Conservation (phyloP, 2,329 filamentous ascomycete species). For the Alternaria ethzedia region DNA sequence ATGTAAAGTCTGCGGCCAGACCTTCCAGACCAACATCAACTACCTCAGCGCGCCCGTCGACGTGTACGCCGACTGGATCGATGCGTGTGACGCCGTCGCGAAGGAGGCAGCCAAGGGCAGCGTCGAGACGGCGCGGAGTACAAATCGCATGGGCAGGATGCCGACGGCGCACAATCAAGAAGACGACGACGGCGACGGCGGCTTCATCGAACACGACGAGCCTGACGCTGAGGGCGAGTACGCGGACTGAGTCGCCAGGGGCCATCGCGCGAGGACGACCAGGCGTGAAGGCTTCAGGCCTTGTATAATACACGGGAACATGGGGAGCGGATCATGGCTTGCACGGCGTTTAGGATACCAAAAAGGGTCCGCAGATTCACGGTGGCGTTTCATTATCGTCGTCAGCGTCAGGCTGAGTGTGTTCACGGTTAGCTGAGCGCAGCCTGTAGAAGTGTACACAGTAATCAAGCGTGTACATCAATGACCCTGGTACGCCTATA, state of each 20-base stretch:
- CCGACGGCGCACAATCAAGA: constrained; percentile 25
- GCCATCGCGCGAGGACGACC: background rate
- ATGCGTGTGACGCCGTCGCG: constrained; percentile 81
- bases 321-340: constrained; percentile 14
- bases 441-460: background rate
- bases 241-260: constrained; percentile 20
- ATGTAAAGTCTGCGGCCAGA: constrained; percentile 93
- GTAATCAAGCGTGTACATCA: background rate
- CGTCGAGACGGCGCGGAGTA: constrained; percentile 32
- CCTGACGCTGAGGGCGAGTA: constrained; percentile 49
- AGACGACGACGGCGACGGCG: constrained; percentile 41
- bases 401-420: background rate
- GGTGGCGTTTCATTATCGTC: constrained; percentile 7
- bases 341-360: constrained; percentile 37
- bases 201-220: constrained; percentile 49
- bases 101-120: constrained; percentile 61
- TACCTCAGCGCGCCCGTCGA: constrained; percentile 92
- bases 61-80: constrained; percentile 98
- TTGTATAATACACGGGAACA: constrained; percentile 21
- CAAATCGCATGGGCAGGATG: constrained; percentile 34
- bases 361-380: constrained; percentile 16
- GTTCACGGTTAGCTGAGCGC: background rate
- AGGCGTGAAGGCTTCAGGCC: background rate
- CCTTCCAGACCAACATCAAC: constrained; percentile 91
- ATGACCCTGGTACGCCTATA: background rate